Base-by-base conservation (phyloP, 129 eudicot species). In the Kitagawia praeruptora region DNA sequence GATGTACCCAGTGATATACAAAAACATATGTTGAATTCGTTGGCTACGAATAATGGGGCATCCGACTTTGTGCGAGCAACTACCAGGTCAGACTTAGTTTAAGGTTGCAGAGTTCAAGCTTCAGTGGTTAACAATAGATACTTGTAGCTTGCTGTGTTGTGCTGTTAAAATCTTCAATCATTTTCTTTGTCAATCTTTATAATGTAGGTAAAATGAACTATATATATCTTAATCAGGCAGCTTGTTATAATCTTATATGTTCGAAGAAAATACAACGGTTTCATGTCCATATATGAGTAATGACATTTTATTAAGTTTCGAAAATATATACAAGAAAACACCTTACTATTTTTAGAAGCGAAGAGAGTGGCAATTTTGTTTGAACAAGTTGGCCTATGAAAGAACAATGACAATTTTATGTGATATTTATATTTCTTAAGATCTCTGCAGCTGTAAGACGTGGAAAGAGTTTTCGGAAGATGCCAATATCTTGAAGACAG, bases 51-150 rank as follows among this genome's bases (percentile, higher is more conserved):
- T 10, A 42, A 74, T 45, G 54, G 77, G 37, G 77, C 77, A 44
- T 48, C 40, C 3, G 46, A 46, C 23, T 74, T 74, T 27, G 39
- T 45, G 23, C 38, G 39, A 27, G 77, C 58, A 74, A 45, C 38
- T 4, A 31, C 77, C 77, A 42, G 77, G 77, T 74, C 31, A 74
- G 77, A 42, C 38, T 74, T 14, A 4, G 39, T 74, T 44, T 74
- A 42, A 44, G 5, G 40, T 28, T 28, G 69, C 19, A 64, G 14
- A 11, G 18, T 64, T 64, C 18, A 12, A 25, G 40, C 71, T 63
- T 63, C 9, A 61, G 37, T 61, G 69, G 69, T 63, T 63, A 27
- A 11, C 6, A 63, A 4, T 11, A 4, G 38, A 63, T 28, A 63
- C 18, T 63, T n/a, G 27, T 28, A 63, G 28, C 70, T 63, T 63